A percentile compares a stretch with the other conserved stretches of the same genome.
These are phyloP conservation scores for Chaetothyriales sp. DNA, from an alignment of 2,329 filamentous ascomycete genomes.

Conservation along the genomic window DNA sequence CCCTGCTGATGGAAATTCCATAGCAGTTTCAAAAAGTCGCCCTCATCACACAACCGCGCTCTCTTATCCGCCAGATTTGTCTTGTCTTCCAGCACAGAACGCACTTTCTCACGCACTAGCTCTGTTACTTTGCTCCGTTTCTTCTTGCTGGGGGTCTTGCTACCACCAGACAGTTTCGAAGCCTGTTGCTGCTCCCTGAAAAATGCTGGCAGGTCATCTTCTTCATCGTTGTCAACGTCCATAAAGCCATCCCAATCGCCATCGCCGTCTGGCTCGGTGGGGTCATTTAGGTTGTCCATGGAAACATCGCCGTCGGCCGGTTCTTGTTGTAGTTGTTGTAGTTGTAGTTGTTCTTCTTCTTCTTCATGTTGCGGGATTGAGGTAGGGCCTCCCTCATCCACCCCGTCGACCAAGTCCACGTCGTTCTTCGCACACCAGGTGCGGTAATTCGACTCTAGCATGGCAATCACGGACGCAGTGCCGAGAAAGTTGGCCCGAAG, in stretches of 20 bases:
- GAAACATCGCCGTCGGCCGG: conserved; percentile 19
- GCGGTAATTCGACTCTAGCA: conserved; percentile 78
- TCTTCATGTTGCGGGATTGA: too few species aligned
- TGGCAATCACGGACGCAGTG: conserved; percentile 61
- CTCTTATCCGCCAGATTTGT: conserved; percentile 70
- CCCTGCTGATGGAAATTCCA: conserved; percentile 80
- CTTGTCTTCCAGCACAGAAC: conserved; percentile 65
- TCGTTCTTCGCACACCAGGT: conserved; percentile 82
- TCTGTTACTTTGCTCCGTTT: conserved; percentile 67
- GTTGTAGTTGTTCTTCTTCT: too few species aligned
- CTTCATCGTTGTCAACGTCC: conserved; percentile 23
- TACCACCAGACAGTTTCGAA: conserved; percentile 29
- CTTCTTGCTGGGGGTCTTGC: conserved; percentile 32
- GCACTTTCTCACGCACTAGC: conserved; percentile 72
- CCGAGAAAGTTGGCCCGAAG: conserved; percentile 67
- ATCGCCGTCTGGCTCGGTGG: conserved; percentile 29
- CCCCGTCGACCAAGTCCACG: conserved; percentile 31
- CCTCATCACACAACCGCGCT: conserved; percentile 77
- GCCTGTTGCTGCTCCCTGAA: conserved; percentile 50
- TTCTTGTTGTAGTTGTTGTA: too few species aligned
- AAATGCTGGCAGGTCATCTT: conserved; percentile 64
- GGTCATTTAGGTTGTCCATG: conserved; percentile 22
- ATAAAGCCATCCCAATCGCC: conserved; percentile 17
- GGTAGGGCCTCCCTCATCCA: too few species aligned
- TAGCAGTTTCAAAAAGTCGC: conserved; percentile 68